Evolutionary conservation across 441 rosid genomes (phyloP), one percentile per base, ranked within the genome.

Genomic region (Pelargonium cotyledonis): DNA sequence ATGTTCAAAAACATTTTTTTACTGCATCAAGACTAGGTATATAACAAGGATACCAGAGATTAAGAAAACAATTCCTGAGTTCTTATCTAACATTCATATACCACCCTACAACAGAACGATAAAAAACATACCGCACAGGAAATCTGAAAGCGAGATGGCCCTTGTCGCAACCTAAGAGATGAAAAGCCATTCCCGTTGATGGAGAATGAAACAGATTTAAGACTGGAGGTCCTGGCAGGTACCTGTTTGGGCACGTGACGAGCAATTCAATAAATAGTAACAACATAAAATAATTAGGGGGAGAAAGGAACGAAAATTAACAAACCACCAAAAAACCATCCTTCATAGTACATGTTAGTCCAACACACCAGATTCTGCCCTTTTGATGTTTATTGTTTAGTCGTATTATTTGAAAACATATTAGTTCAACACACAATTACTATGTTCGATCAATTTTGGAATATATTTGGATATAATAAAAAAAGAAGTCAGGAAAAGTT

Each of bases 121-220:
- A 11, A n/a, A 19, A 51, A 61, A 9, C 84, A n/a, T 78, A 88
- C 89, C 83, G 66, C 85, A 65, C 86, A 83, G 62, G 78, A 77
- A 38, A 84, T 80, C 18, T 74, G 71, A 21, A 78, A 73, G 66
- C 79, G 72, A 65, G 65, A 64, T 18, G 81, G 72, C 41, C 83
- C 77, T 44, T 65, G 68, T 51, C 26, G 68, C 72, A 78, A 72
- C 53, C 75, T 76, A 76, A 84, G 80, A 68, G 81, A 81, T 5
- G 80, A 83, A 46, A 81, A 77, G 72, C 76, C 57, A 49, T 15
- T 49, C 15, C 57, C 5, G 57, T 15, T 70, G 64, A 73, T 31
- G 63, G 81, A 71, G 65, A 80, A 70, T 19, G 86, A 80, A 63
- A 84, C 73, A 5, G 82, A 81, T 49, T 77, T 81, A 72, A 79